Evolutionary conservation across 179 eudicot species (phyloP).

Genomic region (Spergularia azorica): DNA sequence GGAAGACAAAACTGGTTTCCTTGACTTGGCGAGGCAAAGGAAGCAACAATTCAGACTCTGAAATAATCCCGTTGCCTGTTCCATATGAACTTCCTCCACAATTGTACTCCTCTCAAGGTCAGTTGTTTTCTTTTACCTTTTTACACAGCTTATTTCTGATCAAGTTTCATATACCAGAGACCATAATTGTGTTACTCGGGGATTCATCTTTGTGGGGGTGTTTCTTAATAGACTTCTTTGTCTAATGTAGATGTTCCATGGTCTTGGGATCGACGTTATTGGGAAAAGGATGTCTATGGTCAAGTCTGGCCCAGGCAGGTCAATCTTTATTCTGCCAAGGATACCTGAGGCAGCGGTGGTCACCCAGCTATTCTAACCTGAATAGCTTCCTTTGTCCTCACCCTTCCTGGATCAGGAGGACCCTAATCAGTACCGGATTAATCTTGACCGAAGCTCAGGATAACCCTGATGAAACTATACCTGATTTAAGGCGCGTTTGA

Average conservation of each 20-base stretch:
- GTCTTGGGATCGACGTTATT: constrained; percentile 91
- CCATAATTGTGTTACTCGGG: not conserved
- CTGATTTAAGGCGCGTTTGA: not conserved
- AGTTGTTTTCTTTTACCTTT: not conserved
- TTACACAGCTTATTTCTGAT: not conserved
- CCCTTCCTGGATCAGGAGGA: not conserved
- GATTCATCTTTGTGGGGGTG: not conserved
- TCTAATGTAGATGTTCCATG: constrained; percentile 74
- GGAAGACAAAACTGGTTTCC: constrained; percentile 68
- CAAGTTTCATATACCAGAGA: not conserved
- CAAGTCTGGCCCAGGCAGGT: constrained; percentile 85
- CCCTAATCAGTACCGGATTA: not conserved
- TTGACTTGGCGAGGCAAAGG: constrained; percentile 53
- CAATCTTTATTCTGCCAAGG: constrained; percentile 31
- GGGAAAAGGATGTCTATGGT: constrained; percentile 78
- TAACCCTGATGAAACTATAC: not conserved
- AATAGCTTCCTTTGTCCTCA: not conserved
- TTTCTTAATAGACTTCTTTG: not conserved
- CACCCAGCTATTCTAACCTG: not conserved
- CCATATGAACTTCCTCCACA: constrained; percentile 95
- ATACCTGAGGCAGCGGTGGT: constrained; percentile 10
- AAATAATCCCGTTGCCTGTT: constrained; percentile 67
- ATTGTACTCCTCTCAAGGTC: constrained; percentile 75
- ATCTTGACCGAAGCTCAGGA: not conserved
- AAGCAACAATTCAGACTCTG: constrained; percentile 36